Percentiles rank a stretch among this genome's conserved stretches.
phyloP scores from a whole-genome alignment of 305 asterid genomes.

The Galium porrigens region DNA sequence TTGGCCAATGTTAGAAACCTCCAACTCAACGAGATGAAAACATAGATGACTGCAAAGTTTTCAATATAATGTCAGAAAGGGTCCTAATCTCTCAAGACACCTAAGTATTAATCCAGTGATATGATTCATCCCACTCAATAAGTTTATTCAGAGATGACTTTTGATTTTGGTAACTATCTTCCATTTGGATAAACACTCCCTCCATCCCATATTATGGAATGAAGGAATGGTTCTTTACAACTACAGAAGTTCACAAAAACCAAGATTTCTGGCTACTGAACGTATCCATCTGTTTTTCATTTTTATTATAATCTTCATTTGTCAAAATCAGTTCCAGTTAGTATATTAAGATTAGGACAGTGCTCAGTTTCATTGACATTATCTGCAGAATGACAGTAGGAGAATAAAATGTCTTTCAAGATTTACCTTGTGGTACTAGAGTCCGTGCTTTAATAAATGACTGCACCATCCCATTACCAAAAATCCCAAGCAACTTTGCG shows the following conservation, averaged over 20 bases:
- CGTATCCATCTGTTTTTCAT: too few relatives aligned
- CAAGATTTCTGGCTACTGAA: background rate
- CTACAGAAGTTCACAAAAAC: background rate
- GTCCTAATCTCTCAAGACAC: background rate
- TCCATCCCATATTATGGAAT: background rate
- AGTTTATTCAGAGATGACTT: background rate
- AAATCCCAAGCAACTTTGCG: constrained; percentile 86
- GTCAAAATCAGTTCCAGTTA: background rate
- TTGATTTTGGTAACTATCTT: background rate
- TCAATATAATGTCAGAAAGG: constrained; percentile 1
- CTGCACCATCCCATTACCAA: constrained; percentile 98
- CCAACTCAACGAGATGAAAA: constrained; percentile 1
- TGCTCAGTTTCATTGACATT: background rate
- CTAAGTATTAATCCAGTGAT: background rate
- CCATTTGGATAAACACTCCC: constrained; percentile 1
- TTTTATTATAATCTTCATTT: background rate
- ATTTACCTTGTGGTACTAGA: constrained; percentile 56
- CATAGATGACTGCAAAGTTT: background rate
- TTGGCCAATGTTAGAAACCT: constrained; percentile 3
- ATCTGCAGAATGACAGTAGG: background rate
- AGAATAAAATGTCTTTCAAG: background rate
- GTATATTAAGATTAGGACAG: background rate
- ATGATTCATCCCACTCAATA: background rate
- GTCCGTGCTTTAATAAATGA: constrained; percentile 85
- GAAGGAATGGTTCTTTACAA: background rate